Base-by-base conservation (phyloP, 225 moss, liverwort and hornwort genomes). In the Sphagnum tenellum region DNA sequence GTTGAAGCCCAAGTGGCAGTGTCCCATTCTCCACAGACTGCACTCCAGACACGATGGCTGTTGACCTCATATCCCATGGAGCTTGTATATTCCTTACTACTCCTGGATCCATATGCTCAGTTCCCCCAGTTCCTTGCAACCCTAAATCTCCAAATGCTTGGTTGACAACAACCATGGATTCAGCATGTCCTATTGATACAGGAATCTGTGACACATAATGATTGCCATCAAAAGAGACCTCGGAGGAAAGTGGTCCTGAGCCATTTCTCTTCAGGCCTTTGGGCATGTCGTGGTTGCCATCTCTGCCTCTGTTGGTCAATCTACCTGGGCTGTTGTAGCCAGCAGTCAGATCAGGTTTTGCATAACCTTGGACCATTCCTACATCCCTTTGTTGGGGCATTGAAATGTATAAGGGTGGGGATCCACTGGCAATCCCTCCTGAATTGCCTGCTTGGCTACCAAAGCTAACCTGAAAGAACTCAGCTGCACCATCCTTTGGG, bases 331-430 rank as follows among this genome's bases (percentile, higher is more conserved):
- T 50, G 1, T 29, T 29, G 62, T 50, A 59, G 7, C 53, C 60
- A 11, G 69, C 50, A 29, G 70, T 62, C 68, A 45, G 63, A 59
- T 61, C 66, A 8, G 73, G 57, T 57, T 64, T 4, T 49, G 29
- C 60, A 68, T 65, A 71, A 45, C 64, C 65, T 10, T 69, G 46
- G 48, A 62, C 61, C 66, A 69, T 71, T 49, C 81, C 81, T 49
- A 61, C 63, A 48, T 81, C 92, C 78, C 79, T 78, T 59, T 68
- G 71, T 57, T 65, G 75, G 51, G 72, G 72, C 72, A 83, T 75
- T 60, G 81, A 81, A 49, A 88, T 79, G 70, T 75, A 81, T 47
- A 83, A 74, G 47, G 86, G 75, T 56, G 82, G 77, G 64, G 89
- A 79, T 56, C 78, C 82, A 66, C 67, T 62, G 56, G 78, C 75